Base-by-base conservation (phyloP, 257 asterid genomes). In the Fraxinus quadrangulata region DNA sequence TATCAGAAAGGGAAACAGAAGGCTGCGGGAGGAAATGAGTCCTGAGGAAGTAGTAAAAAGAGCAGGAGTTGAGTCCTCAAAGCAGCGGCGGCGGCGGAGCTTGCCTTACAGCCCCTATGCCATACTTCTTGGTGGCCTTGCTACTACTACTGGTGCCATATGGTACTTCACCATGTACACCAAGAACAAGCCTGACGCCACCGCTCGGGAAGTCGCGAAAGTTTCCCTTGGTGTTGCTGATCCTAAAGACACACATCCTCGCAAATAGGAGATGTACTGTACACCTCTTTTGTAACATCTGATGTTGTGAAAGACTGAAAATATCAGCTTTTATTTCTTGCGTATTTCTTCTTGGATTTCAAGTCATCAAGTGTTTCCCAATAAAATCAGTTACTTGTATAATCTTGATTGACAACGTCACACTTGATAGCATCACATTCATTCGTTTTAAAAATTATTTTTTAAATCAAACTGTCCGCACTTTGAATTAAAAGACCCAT, bases 31-130 rank as follows among this genome's bases (percentile, higher is more conserved):
- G 34, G 88, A 89, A 85, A 92, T 94, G 98, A 88, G 87, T 56
- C 63, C 94, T 3, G 96, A 94, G 37, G 96, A 88, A 54, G 90
- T 86, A 75, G 90, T 87, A 75, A 89, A 74, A 33, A 86, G 70
- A 30, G 85, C 86, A 3, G 97, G 96, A 2, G 31, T 28, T 28
- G 31, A 30, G 33, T 30, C 33, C 3, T 30, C 33, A 30, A 30
- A 30, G 33, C 31, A 30, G 98, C 76, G 92, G 76, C 0, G 14
- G 28, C 80, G 86, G 30, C 82, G 87, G 56, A 77, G 66, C 26
- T 26, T 86, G 68, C 89, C 89, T 17, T 86, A 86, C 85, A 83
- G 83, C 79, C 91, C 87, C 0, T 78, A 74, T 37, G 76, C 79
- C 23, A 82, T 87, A 83, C 89, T 87, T 2, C 75, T 82, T 0